Conservation (phyloP, 2,329 filamentous ascomycete genomes). For the Beauveria australis region DNA sequence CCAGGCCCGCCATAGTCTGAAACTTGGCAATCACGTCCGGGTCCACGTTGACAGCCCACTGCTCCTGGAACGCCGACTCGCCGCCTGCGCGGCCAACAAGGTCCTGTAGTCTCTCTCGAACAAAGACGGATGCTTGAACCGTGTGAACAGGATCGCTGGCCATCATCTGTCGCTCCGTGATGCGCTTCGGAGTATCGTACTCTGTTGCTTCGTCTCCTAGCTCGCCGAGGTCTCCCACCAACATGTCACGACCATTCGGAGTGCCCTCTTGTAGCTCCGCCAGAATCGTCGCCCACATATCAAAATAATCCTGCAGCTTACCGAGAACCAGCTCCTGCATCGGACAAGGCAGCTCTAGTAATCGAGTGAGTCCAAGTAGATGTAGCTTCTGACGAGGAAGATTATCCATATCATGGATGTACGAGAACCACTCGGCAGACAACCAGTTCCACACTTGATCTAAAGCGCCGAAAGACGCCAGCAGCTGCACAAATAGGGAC, state of each 20-base stretch:
- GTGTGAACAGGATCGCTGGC: slow-evolving; percentile 59
- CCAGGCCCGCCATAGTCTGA: slow-evolving; percentile 21
- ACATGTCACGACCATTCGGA: slow-evolving; percentile 40
- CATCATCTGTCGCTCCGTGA: slow-evolving; percentile 43
- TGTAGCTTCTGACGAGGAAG: slow-evolving; percentile 62
- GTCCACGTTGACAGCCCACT: slow-evolving; percentile 69
- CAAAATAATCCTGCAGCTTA: slow-evolving; percentile 64
- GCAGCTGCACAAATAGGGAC: slow-evolving; percentile 52
- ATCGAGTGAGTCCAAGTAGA: slow-evolving; percentile 61
- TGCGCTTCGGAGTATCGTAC: slow-evolving; percentile 49
- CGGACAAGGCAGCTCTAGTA: slow-evolving; percentile 56
- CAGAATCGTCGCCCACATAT: slow-evolving; percentile 66
- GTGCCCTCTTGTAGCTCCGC: slow-evolving; percentile 56
- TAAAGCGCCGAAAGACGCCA: slow-evolving; percentile 38
- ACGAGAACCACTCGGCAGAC: slow-evolving; percentile 56
- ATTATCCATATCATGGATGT: slow-evolving; percentile 60
- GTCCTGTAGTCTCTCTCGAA: slow-evolving; percentile 51
- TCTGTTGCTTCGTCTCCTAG: slow-evolving; percentile 31
- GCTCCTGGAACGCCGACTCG: slow-evolving; percentile 54
- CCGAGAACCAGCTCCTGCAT: slow-evolving; percentile 50
- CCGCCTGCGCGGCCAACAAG: slow-evolving; percentile 56
- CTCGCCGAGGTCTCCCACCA: slow-evolving; percentile 34
- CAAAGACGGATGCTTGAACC: slow-evolving; percentile 55
- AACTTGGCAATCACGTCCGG: slow-evolving; percentile 62
- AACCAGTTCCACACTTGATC: slow-evolving; percentile 53